Percentiles rank a stretch among this genome's conserved stretches.
Conservation (phyloP, 2,329 filamentous ascomycete genomes). For the Fusarium tanahbumbuense region DNA sequence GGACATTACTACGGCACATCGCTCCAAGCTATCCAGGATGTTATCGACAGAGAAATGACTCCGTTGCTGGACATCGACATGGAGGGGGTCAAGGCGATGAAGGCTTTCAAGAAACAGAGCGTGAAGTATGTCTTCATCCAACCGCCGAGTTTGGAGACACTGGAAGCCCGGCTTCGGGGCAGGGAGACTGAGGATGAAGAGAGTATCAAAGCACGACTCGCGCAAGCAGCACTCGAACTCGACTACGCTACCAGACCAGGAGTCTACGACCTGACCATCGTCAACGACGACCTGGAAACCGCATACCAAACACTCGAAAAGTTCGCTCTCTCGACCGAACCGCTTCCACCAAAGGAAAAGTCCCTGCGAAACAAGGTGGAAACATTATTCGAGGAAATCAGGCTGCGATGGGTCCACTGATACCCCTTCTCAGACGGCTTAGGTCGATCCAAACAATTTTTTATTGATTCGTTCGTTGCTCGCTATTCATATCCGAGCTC, state of each 20-base stretch:
- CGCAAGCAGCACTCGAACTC: background rate
- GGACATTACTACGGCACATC: background rate
- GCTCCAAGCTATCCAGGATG: rapidly evolving
- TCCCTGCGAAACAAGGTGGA: background rate
- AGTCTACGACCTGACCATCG: background rate
- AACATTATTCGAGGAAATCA: background rate
- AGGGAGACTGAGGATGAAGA: background rate
- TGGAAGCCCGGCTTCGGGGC: rapidly evolving
- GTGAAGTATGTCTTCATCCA: background rate
- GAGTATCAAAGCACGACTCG: background rate
- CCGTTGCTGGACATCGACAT: background rate
- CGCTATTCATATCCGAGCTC: slow-evolving; percentile 1
- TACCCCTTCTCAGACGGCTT: too few relatives aligned
- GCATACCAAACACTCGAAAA: background rate
- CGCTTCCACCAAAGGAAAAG: background rate
- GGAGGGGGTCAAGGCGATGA: background rate
- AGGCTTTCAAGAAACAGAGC: background rate
- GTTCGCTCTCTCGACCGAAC: background rate
- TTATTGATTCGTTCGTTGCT: background rate
- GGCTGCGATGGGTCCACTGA: background rate
- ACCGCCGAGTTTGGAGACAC: rapidly evolving
- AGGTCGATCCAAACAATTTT: background rate
- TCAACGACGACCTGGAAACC: background rate
- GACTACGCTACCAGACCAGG: background rate
- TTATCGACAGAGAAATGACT: rapidly evolving